These are phyloP conservation scores for Xylariomycetidae sp. DNA, from an alignment of 2,329 filamentous ascomycete species.

Conservation along the genomic window DNA sequence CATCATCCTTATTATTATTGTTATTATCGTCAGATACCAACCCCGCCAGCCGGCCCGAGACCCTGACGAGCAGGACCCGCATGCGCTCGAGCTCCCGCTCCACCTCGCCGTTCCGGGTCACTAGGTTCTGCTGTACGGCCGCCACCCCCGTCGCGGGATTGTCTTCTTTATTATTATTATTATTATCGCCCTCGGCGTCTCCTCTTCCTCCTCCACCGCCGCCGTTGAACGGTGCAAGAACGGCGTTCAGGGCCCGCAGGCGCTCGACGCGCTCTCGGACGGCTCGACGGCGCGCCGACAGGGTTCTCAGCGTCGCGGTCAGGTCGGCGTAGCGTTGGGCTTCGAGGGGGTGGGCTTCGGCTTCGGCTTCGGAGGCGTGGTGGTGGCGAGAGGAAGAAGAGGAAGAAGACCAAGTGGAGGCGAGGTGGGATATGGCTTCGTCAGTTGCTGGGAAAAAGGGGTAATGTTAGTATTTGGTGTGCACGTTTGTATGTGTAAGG, in stretches of 20 bases:
- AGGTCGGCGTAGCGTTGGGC: constrained; percentile 48
- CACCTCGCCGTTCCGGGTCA: constrained; percentile 60
- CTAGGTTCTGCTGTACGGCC: constrained; percentile 61
- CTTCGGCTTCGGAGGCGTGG: constrained; percentile 29
- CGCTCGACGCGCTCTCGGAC: constrained; percentile 38
- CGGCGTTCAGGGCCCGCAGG: constrained; percentile 42
- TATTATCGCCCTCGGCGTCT: constrained; percentile 19
- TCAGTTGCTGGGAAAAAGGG: constrained; percentile 30
- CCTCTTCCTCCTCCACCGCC: constrained; percentile 10
- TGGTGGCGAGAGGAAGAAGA: no score
- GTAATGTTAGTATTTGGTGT: background rate
- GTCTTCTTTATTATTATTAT: no score
- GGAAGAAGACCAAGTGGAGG: constrained; percentile 44
- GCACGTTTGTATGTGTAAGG: background rate
- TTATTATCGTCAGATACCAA: constrained; percentile 23
- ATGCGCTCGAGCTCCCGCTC: constrained; percentile 64
- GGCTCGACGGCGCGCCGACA: constrained; percentile 41
- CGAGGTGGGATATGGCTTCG: constrained; percentile 41
- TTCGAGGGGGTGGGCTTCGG: constrained; percentile 37
- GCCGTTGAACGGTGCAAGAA: constrained; percentile 45
- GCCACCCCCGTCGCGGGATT: constrained; percentile 30
- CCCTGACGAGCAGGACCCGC: constrained; percentile 57
- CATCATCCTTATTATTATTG: constrained; percentile 16
- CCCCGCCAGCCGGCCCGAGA: constrained; percentile 41
- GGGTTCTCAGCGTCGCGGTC: constrained; percentile 41